A percentile compares a stretch with the other conserved stretches of the same genome.
These are phyloP conservation scores for Pleurotus cornucopiae DNA, from an alignment of 768 basidiomycete species.

Conservation along the genomic window DNA sequence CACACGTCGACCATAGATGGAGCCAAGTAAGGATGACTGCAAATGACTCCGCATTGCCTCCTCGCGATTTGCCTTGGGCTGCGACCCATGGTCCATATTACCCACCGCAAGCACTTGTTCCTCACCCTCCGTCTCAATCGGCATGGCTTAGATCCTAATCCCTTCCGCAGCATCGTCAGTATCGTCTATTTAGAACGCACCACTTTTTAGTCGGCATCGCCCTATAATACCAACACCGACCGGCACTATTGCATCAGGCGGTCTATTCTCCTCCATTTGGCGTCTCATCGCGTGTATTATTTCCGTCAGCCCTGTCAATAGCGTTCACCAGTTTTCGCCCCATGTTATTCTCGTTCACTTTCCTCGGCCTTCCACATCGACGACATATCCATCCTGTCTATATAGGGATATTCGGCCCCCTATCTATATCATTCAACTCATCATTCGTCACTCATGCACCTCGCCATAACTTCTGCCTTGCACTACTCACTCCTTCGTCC, in stretches of 20 bases:
- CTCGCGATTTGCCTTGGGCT: conserved; percentile 37
- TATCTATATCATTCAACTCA: conserved; percentile 14
- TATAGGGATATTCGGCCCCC: conserved; percentile 30
- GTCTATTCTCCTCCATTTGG: conserved; percentile 29
- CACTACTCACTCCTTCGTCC: conserved; percentile 17
- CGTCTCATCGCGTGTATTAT: conserved; percentile 7
- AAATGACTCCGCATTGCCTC: conserved; percentile 35
- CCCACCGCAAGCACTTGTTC: conserved; percentile 37
- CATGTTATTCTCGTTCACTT: conserved; percentile 10
- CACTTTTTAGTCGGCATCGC: conserved; percentile 12
- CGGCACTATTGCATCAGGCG: conserved; percentile 15
- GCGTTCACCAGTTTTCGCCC: conserved; percentile 10
- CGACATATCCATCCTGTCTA: conserved; percentile 68
- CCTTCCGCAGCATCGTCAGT: conserved; percentile 8
- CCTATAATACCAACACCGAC: conserved; percentile 8
- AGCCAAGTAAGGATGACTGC: conserved; percentile 41
- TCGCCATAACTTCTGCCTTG: conserved; percentile 10
- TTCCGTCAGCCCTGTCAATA: conserved; percentile 7
- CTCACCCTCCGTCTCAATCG: conserved; percentile 42
- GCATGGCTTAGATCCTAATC: conserved; percentile 47
- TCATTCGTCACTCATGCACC: conserved; percentile 25
- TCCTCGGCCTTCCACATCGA: conserved; percentile 26
- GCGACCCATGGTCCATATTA: conserved; percentile 35
- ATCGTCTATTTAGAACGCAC: conserved; percentile 21
- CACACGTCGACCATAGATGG: conserved; percentile 49